Percentiles rank a stretch among this genome's conserved stretches.
Conservation (phyloP, 805 yeast genomes). For the Hagleromyces aurorensis region DNA sequence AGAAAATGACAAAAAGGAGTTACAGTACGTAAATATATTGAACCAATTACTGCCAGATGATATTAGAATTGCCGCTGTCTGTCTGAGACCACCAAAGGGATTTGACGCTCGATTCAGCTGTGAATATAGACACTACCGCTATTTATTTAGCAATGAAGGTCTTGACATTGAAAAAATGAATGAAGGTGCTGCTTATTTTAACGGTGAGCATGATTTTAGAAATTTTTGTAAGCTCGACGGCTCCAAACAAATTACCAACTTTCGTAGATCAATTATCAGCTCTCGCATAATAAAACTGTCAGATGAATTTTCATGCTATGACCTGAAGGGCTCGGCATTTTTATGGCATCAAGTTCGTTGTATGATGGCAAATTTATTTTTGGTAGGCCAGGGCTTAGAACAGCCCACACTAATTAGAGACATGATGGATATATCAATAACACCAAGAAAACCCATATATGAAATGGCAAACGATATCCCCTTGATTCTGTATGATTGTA, state of each 20-base stretch:
- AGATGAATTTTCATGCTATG: conserved; percentile 55
- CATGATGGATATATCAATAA: conserved; percentile 47
- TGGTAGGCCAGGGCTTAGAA: conserved; percentile 76
- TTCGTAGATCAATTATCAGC: conserved; percentile 50
- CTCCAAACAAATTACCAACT: conserved; percentile 82
- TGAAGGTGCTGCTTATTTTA: conserved; percentile 47
- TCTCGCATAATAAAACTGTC: conserved; percentile 38
- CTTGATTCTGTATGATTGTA: conserved; percentile 77
- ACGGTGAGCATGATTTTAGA: conserved; percentile 84
- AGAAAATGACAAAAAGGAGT: conserved; percentile 53
- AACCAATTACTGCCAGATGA: conserved; percentile 76
- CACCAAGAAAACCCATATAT: conserved; percentile 67
- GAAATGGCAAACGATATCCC: conserved; percentile 91
- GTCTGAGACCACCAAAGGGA: conserved; percentile 70
- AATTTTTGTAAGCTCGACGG: conserved; percentile 95
- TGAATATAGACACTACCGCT: conserved; percentile 74
- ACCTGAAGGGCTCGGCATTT: conserved; percentile 81
- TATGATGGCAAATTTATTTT: conserved; percentile 77
- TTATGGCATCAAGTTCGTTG: conserved; percentile 98
- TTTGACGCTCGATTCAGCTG: conserved; percentile 96
- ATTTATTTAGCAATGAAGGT: conserved; percentile 52
- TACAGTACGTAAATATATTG: conserved; percentile 67
- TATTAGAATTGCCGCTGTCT: conserved; percentile 72
- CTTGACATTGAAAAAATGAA: conserved; percentile 63
- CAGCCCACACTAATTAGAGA: conserved; percentile 45